Percentiles rank a stretch among this genome's conserved stretches.
These are phyloP conservation scores for Didymella pinodella DNA, from an alignment of 2,329 filamentous ascomycete genomes.

Conservation along the genomic window DNA sequence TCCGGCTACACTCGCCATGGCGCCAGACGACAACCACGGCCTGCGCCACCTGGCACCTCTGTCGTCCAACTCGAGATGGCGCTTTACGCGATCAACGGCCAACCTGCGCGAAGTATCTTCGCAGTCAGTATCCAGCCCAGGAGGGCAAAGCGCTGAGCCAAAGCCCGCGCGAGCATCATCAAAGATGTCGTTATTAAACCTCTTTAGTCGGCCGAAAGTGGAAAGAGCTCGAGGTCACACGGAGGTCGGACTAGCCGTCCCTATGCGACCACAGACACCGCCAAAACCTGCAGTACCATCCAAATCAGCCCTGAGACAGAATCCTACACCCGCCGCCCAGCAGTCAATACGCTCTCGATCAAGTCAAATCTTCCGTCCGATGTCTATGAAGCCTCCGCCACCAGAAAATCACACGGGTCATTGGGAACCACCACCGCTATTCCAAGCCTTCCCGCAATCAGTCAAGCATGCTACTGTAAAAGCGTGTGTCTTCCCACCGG, in stretches of 20 bases:
- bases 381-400: slow-evolving; percentile 37
- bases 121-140: slow-evolving; percentile 12
- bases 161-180: slow-evolving; percentile 47
- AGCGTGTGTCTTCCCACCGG: slow-evolving; percentile 72
- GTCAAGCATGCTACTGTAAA: slow-evolving; percentile 76
- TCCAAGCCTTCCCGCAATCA: slow-evolving; percentile 86
- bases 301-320: slow-evolving; percentile 40
- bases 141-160: slow-evolving; percentile 22
- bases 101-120: slow-evolving; percentile 31
- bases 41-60: slow-evolving; percentile 34
- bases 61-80: slow-evolving; percentile 47
- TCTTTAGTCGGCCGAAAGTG: slow-evolving; percentile 60
- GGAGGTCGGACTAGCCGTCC: slow-evolving; percentile 52
- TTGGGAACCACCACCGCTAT: slow-evolving; percentile 72
- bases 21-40: slow-evolving; percentile 35
- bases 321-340: slow-evolving; percentile 40
- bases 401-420: slow-evolving; percentile 44
- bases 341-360: slow-evolving; percentile 45
- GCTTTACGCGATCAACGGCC: slow-evolving; percentile 45
- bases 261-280: slow-evolving; percentile 44
- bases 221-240: slow-evolving; percentile 57
- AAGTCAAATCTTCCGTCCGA: slow-evolving; percentile 43
- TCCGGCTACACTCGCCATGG: slow-evolving; percentile 37
- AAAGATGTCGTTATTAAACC: slow-evolving; percentile 59
- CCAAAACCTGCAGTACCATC: slow-evolving; percentile 29